phyloP scores from a whole-genome alignment of 768 basidiomycete genomes.

The Butyriboletus loyo region DNA sequence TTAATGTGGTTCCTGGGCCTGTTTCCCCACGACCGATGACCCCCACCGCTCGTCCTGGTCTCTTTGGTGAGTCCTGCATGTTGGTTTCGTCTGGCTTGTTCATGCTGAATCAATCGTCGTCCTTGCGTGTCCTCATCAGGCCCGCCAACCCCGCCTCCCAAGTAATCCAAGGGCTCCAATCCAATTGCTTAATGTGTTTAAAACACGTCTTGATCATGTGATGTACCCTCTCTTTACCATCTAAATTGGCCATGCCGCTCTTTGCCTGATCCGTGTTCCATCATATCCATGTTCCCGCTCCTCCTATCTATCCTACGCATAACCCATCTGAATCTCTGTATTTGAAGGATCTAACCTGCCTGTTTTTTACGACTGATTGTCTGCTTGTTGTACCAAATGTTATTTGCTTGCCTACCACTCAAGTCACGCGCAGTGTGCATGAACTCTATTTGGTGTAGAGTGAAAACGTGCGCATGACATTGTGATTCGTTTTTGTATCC shows the following conservation, averaged over 20 bases:
- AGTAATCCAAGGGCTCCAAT: constrained; percentile 27
- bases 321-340: not conserved
- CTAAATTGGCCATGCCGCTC: not conserved
- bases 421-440: not conserved
- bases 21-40: constrained; percentile 34
- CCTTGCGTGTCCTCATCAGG: constrained; percentile 24
- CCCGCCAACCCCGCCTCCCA: constrained; percentile 45
- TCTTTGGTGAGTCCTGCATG: constrained; percentile 52
- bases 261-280: not conserved
- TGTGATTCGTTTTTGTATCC: too few relatives aligned
- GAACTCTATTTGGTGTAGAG: too few relatives aligned
- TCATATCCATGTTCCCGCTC: not conserved
- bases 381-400: not conserved
- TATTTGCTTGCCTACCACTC: not conserved
- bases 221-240: constrained; percentile 3
- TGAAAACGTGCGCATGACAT: too few relatives aligned
- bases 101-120: not conserved
- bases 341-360: not conserved
- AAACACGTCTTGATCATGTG: not conserved
- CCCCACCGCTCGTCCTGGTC: constrained; percentile 54
- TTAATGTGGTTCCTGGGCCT: constrained; percentile 36
- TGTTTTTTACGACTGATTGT: not conserved
- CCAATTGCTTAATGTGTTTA: not conserved
- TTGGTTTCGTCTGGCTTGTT: not conserved
- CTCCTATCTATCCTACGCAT: not conserved